A percentile compares a stretch with the other conserved stretches of the same genome.
phyloP scores from a whole-genome alignment of 129 eudicot species.

The Lactuca saligna region DNA sequence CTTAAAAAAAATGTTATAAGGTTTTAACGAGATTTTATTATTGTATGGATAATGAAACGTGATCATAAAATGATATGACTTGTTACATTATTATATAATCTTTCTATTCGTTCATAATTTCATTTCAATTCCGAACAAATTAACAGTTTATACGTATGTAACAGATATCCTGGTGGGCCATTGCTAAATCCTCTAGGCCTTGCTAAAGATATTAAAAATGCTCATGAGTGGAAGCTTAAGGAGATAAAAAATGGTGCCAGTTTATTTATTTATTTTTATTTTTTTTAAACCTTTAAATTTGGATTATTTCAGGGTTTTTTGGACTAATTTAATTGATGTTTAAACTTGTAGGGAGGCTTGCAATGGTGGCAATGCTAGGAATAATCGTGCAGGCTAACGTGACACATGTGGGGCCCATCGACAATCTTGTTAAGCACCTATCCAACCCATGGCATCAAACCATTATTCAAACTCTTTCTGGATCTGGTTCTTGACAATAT shows the following conservation, averaged over 20 bases:
- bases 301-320: neutral
- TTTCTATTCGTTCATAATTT: too few species aligned
- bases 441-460: conserved; percentile 93
- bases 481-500: conserved; percentile 46
- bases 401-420: conserved; percentile 88
- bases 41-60: too few species aligned
- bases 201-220: conserved; percentile 74
- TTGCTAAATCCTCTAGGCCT: conserved; percentile 88
- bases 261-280: neutral
- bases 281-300: neutral
- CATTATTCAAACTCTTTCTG: conserved; percentile 63
- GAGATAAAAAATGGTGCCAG: conserved; percentile 83
- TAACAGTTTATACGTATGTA: neutral
- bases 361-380: conserved; percentile 97
- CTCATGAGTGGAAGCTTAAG: conserved; percentile 80
- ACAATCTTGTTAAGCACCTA: conserved; percentile 75
- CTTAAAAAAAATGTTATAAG: too few species aligned
- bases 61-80: neutral
- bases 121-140: too few species aligned
- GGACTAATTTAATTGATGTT: conserved; percentile 15
- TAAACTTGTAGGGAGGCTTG: conserved; percentile 62
- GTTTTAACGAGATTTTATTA: too few species aligned
- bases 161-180: conserved; percentile 97
- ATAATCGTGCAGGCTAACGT: conserved; percentile 83
- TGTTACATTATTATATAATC: neutral